A percentile compares a stretch with the other conserved stretches of the same genome.
Conservation (phyloP, 208 protist species). For the Acanthamoeba lenticulata region DNA sequence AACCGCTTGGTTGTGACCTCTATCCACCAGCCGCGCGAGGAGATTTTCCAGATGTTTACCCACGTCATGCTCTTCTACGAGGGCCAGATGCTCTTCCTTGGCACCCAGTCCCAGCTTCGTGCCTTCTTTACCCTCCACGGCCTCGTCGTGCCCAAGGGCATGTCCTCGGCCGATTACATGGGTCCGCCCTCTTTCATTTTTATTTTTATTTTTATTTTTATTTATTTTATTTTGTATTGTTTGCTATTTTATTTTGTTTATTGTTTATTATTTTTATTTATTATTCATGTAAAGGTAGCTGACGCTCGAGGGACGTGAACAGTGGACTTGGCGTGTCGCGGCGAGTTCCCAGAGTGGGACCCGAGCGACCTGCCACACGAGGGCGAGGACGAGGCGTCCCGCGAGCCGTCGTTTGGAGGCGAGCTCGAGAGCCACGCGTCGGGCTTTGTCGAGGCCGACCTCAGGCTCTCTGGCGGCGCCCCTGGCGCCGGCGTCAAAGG, state of each 20-base stretch:
- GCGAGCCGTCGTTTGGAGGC: not conserved
- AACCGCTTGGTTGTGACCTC: constrained; percentile 56
- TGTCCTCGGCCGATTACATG: constrained; percentile 20
- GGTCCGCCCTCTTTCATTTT: not conserved
- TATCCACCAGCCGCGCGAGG: constrained; percentile 72
- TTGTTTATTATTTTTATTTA: too few relatives aligned
- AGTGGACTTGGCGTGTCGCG: constrained; percentile 28
- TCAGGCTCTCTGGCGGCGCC: not conserved
- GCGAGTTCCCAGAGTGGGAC: constrained; percentile 53
- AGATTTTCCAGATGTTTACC: constrained; percentile 72
- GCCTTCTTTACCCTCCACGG: constrained; percentile 41
- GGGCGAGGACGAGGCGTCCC: not conserved
- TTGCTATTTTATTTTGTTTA: too few relatives aligned
- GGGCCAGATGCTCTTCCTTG: constrained; percentile 51
- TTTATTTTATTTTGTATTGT: too few relatives aligned
- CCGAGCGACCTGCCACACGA: not conserved
- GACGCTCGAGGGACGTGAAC: too few relatives aligned
- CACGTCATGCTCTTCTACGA: constrained; percentile 66
- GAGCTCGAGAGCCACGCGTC: not conserved
- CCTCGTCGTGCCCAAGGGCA: constrained; percentile 52
- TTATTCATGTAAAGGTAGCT: too few relatives aligned
- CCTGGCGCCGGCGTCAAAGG: not conserved
- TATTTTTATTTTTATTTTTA: not conserved
- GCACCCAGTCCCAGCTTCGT: constrained; percentile 12
- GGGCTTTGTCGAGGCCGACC: constrained; percentile 4